Base-by-base conservation (phyloP, 2,329 filamentous ascomycete genomes). In the Aureobasidium sp. region DNA sequence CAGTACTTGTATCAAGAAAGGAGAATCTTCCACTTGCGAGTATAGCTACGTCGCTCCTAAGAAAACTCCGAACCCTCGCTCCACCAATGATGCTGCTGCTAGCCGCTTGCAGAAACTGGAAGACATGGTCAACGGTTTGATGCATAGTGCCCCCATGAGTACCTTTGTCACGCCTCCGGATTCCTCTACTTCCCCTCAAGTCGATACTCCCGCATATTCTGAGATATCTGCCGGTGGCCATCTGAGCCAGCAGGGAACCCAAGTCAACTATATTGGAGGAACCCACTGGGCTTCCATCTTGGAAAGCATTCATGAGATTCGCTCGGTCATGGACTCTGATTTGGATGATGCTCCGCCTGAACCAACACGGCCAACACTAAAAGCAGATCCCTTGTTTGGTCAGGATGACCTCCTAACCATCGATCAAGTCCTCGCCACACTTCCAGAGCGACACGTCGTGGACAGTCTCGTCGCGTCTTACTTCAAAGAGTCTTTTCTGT, bases 211-310 rank as follows among this genome's bases (percentile, higher is more conserved):
- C 2, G 40, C 33, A 11, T 38, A 21, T 21, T 10, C 25, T 11
- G 25, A 50, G 13, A 17, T 21, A 5, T 47, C 45, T 23, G 38
- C 59, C 23, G 51, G 43, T 9, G 60, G 60, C n/a, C 51, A 61
- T 37, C 45, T 61, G 2, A 54, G 35, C 21, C 35, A 35, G 23
- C 50, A 57, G 15, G 59, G 59, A 21, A 21, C 51, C 27, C 31
- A 57, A 23, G 23, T 50, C 19, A 57, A 50, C 11, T 61, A 61
- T 19, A 40, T 61, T 33, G 60, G 53, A 15, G 51, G 23, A 10
- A 57, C 51, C 1, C 60, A 61, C 15, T 61, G 60, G 60, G 45
- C 60, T 9, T 49, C 60, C 7, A 54, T 61, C 23, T 21, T 61
- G 4, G 60, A 61, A 35, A 61, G 51, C 15, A 47, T 57, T 13